Evolutionary conservation across 345 rosid species (phyloP), one percentile per base, ranked within the genome.

Genomic region (Citrus australasica): DNA sequence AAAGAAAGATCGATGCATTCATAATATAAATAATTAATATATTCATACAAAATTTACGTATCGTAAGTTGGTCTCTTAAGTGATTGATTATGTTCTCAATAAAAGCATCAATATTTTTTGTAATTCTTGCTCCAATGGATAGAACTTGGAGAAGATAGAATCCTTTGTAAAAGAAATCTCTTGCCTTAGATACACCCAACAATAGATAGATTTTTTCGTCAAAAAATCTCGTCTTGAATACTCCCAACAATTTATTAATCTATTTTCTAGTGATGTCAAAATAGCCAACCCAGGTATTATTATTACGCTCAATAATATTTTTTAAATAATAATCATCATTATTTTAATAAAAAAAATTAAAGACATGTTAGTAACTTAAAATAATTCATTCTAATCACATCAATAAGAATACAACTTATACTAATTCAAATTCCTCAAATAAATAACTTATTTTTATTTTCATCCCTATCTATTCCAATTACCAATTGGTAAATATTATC

Each of bases 91-190:
- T 86, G 81, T 91, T 96, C 0, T 91, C 91, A 0, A 95, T 80
- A 82, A 93, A 93, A 25, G 40, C 78, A 66, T 95, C 98, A 0
- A 97, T 93, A 21, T 76, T 85, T 79, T 95, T 7, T 7, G 9
- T 7, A 37, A 95, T 79, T 65, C 96, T 87, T 40, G 97, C 89
- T 7, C 93, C 97, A n/a, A 86, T 78, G 32, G 97, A 93, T 22
- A 92, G 89, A 59, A 93, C 89, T 1, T 92, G 97, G 2, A 95
- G 83, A 95, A 91, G 33, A 93, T 83, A 53, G 96, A 88, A 71
- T 78, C 81, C 79, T 75, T 90, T 55, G 6, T 76, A 0, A 93
- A 68, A 79, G 5, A 79, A 91, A 7, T 93, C 89, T 85, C 80
- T 90, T 24, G 96, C 97, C 73, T 89, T 87, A 2, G 92, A 82